Percentiles rank a stretch among this genome's conserved stretches.
Evolutionary conservation across 345 rosid genomes (phyloP).

Genomic region (Sonneratia caseolaris): DNA sequence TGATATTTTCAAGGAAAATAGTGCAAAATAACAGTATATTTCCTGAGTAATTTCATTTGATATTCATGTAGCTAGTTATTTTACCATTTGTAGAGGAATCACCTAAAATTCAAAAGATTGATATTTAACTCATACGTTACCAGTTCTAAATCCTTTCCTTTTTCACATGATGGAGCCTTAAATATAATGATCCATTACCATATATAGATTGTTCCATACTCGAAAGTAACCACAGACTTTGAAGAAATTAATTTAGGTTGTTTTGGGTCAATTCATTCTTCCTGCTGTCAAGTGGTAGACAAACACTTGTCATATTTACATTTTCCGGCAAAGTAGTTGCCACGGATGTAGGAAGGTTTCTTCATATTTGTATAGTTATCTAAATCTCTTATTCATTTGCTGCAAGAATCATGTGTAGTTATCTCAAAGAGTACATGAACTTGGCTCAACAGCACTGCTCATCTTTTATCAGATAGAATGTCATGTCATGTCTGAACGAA

Average conservation of each 20-base stretch:
- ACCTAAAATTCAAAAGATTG: neutral
- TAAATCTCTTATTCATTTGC: neutral
- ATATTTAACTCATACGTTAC: neutral
- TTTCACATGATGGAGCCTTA: neutral
- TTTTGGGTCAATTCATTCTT: neutral
- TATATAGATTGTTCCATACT: neutral
- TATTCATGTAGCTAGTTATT: neutral
- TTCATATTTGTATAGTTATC: neutral
- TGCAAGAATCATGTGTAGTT: neutral
- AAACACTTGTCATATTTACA: neutral
- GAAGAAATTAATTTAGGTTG: neutral
- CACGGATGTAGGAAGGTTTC: neutral
- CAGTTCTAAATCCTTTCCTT: neutral
- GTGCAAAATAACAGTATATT: neutral
- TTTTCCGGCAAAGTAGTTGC: neutral
- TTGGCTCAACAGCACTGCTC: neutral
- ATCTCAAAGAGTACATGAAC: neutral
- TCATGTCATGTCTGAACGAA: neutral
- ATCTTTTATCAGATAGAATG: neutral
- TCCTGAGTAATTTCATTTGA: neutral
- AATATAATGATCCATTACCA: neutral
- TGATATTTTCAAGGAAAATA: neutral
- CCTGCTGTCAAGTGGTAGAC: neutral
- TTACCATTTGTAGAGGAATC: neutral
- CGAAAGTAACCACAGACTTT: neutral